Evolutionary conservation across 495 filamentous ascomycete species (phyloP), one percentile per base, ranked within the genome.

Genomic region (Aspergillus diversus): DNA sequence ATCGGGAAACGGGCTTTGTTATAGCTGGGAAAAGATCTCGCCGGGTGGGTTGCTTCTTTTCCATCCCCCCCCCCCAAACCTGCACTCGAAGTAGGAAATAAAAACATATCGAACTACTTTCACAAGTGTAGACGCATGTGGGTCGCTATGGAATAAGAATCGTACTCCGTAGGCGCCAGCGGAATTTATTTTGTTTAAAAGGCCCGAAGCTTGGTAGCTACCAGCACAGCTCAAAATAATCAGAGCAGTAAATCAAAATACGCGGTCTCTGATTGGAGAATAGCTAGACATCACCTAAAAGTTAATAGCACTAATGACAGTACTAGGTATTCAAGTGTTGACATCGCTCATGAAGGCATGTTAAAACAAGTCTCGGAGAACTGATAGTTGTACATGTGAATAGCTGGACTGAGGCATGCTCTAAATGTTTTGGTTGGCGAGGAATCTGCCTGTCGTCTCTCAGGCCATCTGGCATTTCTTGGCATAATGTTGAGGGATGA

Each of bases 391-490:
- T 27, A 1, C 21, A 43, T 7, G 9, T 31, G 21, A 27, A 50
- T 9, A 21, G 27, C 27, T 6, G 9, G 27, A n/a, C 6, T 27
- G 21, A 27, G 47, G 11, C 15, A 16, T n/a, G n/a, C 47, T 17
- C 9, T 11, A 9, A 50, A 50, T 50, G 21, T 50, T 50, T 50
- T 64, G 60, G 55, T 64, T 15, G 35, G 54, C 46, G 54, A 65
- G 47, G 57, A 65, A 63, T 61, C 34, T 50, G 52, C 34, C 60
- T 55, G 56, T 66, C 27, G 43, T 66, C 50, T 49, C 63, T 67
- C 66, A 76, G 73, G 72, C 72, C 71, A 79, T 75, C 74, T 77
- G 76, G 76, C 76, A 75, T 75, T 73, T 73, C 76, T 79, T 79
- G 76, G 76, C 74, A 64, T 57, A 16, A 66, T 65, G 35, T 55